Conservation (phyloP, 768 basidiomycete species). For the Phylloporus rhodoxanthus region DNA sequence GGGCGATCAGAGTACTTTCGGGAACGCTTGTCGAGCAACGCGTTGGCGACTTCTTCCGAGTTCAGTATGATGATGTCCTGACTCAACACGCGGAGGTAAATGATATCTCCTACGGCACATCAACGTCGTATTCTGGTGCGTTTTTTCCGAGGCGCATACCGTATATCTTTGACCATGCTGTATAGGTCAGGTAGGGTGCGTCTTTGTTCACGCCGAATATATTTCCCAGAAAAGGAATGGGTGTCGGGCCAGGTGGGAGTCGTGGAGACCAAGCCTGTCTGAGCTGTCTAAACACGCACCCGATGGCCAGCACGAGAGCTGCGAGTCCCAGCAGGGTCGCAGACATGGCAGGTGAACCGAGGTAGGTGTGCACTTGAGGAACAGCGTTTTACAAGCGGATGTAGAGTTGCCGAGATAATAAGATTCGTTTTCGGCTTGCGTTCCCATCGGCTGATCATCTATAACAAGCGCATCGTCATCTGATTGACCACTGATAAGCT, state of each 20-base stretch:
- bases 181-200: constrained; percentile 12
- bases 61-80: constrained; percentile 47
- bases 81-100: constrained; percentile 30
- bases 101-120: constrained; percentile 3
- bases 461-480: too few species aligned
- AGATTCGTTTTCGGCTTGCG: background rate
- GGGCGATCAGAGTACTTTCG: constrained; percentile 41
- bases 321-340: background rate
- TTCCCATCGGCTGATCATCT: background rate
- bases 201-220: constrained; percentile 5
- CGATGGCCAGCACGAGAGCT: constrained; percentile 1
- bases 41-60: constrained; percentile 39
- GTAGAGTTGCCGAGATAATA: background rate
- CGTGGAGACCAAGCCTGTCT: background rate
- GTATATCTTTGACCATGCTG: constrained; percentile 16
- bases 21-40: constrained; percentile 48
- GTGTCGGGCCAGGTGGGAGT: constrained; percentile 16
- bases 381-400: background rate
- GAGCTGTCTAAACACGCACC: background rate
- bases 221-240: constrained; percentile 15
- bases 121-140: background rate
- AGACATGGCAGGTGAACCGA: constrained; percentile 1
- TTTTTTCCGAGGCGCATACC: constrained; percentile 3
- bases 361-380: background rate
- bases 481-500: too few species aligned